phyloP scores from a whole-genome alignment of 176 grass and related monocot species.

The Phyllostachys edulis region DNA sequence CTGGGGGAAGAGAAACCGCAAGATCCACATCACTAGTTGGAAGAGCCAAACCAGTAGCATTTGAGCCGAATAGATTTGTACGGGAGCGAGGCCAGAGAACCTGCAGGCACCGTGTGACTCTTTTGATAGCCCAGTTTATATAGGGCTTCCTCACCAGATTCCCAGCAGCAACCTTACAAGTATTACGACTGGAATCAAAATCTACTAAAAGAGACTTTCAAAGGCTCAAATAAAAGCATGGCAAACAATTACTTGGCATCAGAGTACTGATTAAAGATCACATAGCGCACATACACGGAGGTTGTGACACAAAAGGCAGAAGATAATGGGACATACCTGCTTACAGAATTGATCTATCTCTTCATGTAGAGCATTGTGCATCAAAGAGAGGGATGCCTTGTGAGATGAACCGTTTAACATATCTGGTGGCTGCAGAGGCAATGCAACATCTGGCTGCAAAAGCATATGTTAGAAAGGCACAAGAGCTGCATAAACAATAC shows the following conservation, averaged over 20 bases:
- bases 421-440: slow-evolving; percentile 88
- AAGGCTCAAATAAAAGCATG: background rate
- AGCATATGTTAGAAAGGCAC: slow-evolving; percentile 36
- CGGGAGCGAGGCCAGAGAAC: slow-evolving; percentile 96
- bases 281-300: slow-evolving; percentile 8
- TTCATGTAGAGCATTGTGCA: slow-evolving; percentile 87
- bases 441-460: slow-evolving; percentile 91
- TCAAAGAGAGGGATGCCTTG: slow-evolving; percentile 55
- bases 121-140: slow-evolving; percentile 94
- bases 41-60: slow-evolving; percentile 93
- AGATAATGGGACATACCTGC: slow-evolving; percentile 59
- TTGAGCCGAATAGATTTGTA: slow-evolving; percentile 92
- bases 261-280: slow-evolving; percentile 16
- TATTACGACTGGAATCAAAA: slow-evolving; percentile 39
- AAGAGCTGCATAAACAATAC: slow-evolving; percentile 33
- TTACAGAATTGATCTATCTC: slow-evolving; percentile 95
- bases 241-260: slow-evolving; percentile 13
- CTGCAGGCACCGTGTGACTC: slow-evolving; percentile 84
- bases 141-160: slow-evolving; percentile 81
- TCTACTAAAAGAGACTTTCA: background rate
- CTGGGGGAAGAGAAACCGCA: slow-evolving; percentile 91
- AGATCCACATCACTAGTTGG: slow-evolving; percentile 97
- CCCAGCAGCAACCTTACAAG: slow-evolving; percentile 71
- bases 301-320: slow-evolving; percentile 10
- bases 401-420: slow-evolving; percentile 55